Percentiles rank a stretch among this genome's conserved stretches.
Evolutionary conservation across 345 rosid genomes (phyloP).

Genomic region (Boechera retrofracta): DNA sequence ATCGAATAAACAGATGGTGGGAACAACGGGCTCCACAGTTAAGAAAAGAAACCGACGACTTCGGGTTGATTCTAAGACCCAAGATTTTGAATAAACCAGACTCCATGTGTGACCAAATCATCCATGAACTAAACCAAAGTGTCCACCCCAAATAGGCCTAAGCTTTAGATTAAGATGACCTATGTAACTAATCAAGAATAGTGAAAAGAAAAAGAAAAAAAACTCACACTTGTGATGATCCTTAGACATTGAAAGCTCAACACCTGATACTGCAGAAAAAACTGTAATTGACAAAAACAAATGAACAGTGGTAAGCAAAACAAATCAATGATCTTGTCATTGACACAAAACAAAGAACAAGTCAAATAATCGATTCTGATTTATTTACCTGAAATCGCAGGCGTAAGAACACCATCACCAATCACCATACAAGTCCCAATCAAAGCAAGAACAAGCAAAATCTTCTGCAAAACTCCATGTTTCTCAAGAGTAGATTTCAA

Average conservation of each 20-base stretch:
- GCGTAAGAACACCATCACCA: slow-evolving; percentile 92
- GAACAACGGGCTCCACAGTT: slow-evolving; percentile 37
- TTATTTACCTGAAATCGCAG: slow-evolving; percentile 78
- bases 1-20: slow-evolving; percentile 33
- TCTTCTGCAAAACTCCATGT: slow-evolving; percentile 68
- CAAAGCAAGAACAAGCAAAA: slow-evolving; percentile 77
- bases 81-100: background rate
- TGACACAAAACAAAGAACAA: slow-evolving; percentile 13
- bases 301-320: slow-evolving; percentile 20
- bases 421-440: slow-evolving; percentile 97
- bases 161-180: background rate
- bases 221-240: slow-evolving; percentile 85
- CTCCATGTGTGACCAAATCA: background rate
- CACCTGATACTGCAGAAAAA: slow-evolving; percentile 91
- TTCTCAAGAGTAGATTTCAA: slow-evolving; percentile 75
- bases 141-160: background rate
- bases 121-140: slow-evolving; percentile 25
- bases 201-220: slow-evolving; percentile 11
- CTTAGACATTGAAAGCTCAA: slow-evolving; percentile 75
- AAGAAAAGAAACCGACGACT: slow-evolving; percentile 12
- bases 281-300: slow-evolving; percentile 52
- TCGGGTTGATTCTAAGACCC: background rate
- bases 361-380: slow-evolving; percentile 1
- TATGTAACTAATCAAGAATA: slow-evolving; percentile 18
- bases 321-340: slow-evolving; percentile 20